Evolutionary conservation across 345 rosid species (phyloP).

Genomic region (Tarenaya hassleriana): DNA sequence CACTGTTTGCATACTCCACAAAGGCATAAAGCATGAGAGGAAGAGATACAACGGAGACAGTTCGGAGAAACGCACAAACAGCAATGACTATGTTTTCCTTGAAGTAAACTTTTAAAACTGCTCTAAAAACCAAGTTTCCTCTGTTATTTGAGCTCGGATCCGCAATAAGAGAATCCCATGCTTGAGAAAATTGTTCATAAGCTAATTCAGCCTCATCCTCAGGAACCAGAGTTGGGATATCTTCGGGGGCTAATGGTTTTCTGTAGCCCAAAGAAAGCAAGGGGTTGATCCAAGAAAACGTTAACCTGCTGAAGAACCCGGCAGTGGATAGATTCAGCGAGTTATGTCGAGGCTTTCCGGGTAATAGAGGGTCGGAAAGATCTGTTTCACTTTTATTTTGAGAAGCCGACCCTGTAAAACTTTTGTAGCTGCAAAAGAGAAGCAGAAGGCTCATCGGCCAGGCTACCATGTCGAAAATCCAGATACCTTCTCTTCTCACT

Average conservation of each 20-base stretch:
- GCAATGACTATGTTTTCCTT: slow-evolving; percentile 48
- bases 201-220: slow-evolving; percentile 55
- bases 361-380: slow-evolving; percentile 44
- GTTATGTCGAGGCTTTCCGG: slow-evolving; percentile 21
- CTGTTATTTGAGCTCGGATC: slow-evolving; percentile 22
- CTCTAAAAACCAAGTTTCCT: slow-evolving; percentile 42
- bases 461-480: slow-evolving; percentile 32
- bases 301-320: slow-evolving; percentile 40
- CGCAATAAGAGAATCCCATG: slow-evolving; percentile 37
- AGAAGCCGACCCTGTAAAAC: slow-evolving; percentile 20
- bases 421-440: slow-evolving; percentile 47
- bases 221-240: slow-evolving; percentile 47
- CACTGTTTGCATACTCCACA: slow-evolving; percentile 45
- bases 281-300: slow-evolving; percentile 65
- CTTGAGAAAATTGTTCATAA: slow-evolving; percentile 44
- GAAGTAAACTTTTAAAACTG: slow-evolving; percentile 41
- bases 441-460: slow-evolving; percentile 50
- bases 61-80: slow-evolving; percentile 43
- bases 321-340: slow-evolving; percentile 33
- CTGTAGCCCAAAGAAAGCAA: slow-evolving; percentile 51
- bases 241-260: slow-evolving; percentile 48
- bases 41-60: slow-evolving; percentile 40
- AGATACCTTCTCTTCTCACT: slow-evolving; percentile 26
- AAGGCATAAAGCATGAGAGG: slow-evolving; percentile 62
- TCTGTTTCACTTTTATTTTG: slow-evolving; percentile 19